Base-by-base conservation (phyloP, 768 basidiomycete species). In the Megacollybia marginata region DNA sequence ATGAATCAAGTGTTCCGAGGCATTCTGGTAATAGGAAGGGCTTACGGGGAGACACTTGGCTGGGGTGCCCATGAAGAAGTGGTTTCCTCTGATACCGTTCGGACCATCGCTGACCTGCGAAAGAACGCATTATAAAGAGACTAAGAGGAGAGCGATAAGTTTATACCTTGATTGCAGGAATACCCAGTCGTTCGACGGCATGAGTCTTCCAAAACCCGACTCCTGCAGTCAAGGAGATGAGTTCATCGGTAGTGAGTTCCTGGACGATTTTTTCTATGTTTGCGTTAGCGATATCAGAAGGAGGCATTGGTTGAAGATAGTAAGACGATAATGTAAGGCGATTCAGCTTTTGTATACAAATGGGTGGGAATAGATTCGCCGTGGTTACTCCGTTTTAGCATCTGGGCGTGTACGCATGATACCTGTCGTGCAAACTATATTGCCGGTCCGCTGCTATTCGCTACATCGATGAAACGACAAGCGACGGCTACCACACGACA, bases 141-240 rank as follows among this genome's bases (percentile, higher is more conserved):
- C 56, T 62, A 33, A 54, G 76, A 61, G 84, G 83, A 23, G 83
- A 83, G 8, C 82, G 83, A 65, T 85, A 28, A 82, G 58, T 80
- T 82, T 76, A 88, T 83, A 20, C 84, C 76, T 28, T 28, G 55
- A 87, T 69, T 28, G 78, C 71, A 5, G 84, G 85, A 47, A 87
- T 78, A n/a, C 68, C 70, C 15, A 85, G 71, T 19, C 83, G 70
- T 10, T 71, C 65, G 48, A 87, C 71, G 15, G 75, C 54, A 33
- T 69, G 70, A 13, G 83, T 84, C 56, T 83, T 83, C 83, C 85
- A 85, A 80, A 81, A 84, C 55, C 82, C 79, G 7, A 80, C 81
- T 12, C 79, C 83, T 23, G 79, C 73, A 4, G 84, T 71, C 15
- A 87, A 69, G 3, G 72, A 61, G 48, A 83, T 79, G 62, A 84